phyloP scores from a whole-genome alignment of 352 stramenopile species.

The Globisporangium polare region DNA sequence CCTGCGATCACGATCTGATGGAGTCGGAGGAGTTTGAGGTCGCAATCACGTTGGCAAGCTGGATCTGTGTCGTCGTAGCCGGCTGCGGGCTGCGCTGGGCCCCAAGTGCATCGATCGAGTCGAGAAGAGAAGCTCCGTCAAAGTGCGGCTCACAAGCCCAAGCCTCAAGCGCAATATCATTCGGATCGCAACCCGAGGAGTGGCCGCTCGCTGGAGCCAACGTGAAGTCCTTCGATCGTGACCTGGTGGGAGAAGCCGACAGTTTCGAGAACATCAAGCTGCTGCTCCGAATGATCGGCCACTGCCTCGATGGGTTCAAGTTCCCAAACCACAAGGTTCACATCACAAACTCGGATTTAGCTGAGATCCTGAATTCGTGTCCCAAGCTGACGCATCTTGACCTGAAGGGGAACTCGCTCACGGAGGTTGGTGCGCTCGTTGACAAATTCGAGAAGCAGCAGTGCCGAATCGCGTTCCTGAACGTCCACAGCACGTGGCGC shows the following conservation, averaged over 20 bases:
- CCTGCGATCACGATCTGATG: neutral
- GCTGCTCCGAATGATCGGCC: conserved; percentile 15
- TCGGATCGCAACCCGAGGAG: no score
- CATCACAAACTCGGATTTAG: conserved; percentile 16
- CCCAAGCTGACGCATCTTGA: conserved; percentile 24
- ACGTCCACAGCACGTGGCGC: conserved; percentile 16
- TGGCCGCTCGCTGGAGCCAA: neutral
- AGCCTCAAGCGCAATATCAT: no score
- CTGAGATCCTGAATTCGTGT: conserved; percentile 17
- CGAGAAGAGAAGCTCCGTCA: neutral
- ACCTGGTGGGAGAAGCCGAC: neutral
- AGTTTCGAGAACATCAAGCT: neutral
- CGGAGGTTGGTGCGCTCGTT: conserved; percentile 17
- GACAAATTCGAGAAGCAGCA: conserved; percentile 7
- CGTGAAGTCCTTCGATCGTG: neutral
- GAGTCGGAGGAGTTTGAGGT: conserved; percentile 1
- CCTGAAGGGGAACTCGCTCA: conserved; percentile 13
- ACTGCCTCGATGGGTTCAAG: conserved; percentile 17
- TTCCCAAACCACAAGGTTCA: conserved; percentile 14
- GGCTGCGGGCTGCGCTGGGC: neutral
- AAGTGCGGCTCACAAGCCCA: no score
- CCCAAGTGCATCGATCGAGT: neutral
- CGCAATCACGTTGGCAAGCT: neutral
- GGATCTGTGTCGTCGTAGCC: neutral
- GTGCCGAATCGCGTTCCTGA: conserved; percentile 19